Evolutionary conservation across 2,329 filamentous ascomycete genomes (phyloP), one percentile per base, ranked within the genome.

Genomic region (Fusarium tanahbumbuense): DNA sequence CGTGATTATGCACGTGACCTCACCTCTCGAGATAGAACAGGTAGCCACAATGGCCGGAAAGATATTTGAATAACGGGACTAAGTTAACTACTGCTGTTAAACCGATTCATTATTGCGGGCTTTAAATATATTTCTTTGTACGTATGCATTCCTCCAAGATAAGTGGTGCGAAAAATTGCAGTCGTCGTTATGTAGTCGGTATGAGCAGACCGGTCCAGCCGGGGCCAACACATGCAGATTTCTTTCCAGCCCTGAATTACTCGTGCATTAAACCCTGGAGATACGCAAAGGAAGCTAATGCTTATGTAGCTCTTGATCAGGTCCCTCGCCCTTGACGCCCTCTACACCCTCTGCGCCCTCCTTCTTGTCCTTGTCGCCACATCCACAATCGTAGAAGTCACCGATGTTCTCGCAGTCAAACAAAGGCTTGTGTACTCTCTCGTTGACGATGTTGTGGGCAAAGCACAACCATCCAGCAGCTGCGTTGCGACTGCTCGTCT

Each of bases 341-440:
- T 78, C 49, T 68, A 49, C 58, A 18, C 60, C 63, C 68, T 78
- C 48, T 68, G 46, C 58, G 15, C 76, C 75, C 61, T 76, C 75
- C 68, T 84, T 82, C 73, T 84, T 83, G 20, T 84, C 84, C 64
- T 89, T 88, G n/a, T 91, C 89, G 16, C 88, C 89, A 74, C 90
- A 92, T 1, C 90, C 90, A 75, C 90, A 92, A 76, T 92, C 89
- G 78, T 92, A 92, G 76, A 90, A 90, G 73, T 92, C 89, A 18
- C 89, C 89, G 75, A 92, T 89, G 30, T 89, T 87, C 61, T 83
- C 87, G 73, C 90, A 92, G 78, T 92, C 88, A 72, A 91, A 92
- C 15, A 84, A 64, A 6, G 83, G 81, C 79, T 92, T 91, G 73
- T 86, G 80, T 32, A 92, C 80, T 58, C 88, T 82, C 79, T 87